phyloP scores from a whole-genome alignment of 352 stramenopile genomes.

The Globisporangium cederbergense region DNA sequence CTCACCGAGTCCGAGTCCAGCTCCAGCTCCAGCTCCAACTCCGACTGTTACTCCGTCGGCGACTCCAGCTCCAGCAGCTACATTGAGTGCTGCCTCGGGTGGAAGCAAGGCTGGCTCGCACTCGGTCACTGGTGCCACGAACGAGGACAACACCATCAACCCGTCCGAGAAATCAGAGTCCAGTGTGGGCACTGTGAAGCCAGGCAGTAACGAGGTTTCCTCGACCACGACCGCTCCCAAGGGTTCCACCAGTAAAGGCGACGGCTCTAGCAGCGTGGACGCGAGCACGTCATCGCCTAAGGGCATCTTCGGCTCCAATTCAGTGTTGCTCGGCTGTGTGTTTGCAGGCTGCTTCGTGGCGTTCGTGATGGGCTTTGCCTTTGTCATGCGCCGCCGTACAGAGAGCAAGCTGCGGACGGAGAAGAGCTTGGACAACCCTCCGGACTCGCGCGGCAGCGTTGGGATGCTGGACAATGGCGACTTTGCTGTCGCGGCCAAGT shows the following conservation, averaged over 20 bases:
- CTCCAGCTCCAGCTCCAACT: slow-evolving; percentile 17
- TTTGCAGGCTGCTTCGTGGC: slow-evolving; percentile 33
- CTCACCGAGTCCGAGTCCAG: slow-evolving; percentile 13
- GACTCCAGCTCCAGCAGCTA: slow-evolving; percentile 16
- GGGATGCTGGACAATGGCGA: slow-evolving; percentile 41
- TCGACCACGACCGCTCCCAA: background rate
- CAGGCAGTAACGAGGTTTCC: background rate
- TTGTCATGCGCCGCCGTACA: slow-evolving; percentile 48
- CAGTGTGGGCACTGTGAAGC: slow-evolving; percentile 8
- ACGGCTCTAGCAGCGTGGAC: slow-evolving; percentile 13
- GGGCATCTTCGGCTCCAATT: slow-evolving; percentile 21
- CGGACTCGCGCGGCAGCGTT: slow-evolving; percentile 23
- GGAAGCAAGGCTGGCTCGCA: background rate
- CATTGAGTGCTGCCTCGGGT: slow-evolving; percentile 4
- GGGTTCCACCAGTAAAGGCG: background rate
- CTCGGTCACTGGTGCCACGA: background rate
- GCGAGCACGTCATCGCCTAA: slow-evolving; percentile 12
- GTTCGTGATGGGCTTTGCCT: slow-evolving; percentile 29
- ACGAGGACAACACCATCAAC: slow-evolving; percentile 4
- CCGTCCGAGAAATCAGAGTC: background rate
- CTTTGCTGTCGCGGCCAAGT: slow-evolving; percentile 21
- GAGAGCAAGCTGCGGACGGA: slow-evolving; percentile 27
- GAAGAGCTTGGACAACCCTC: slow-evolving; percentile 25
- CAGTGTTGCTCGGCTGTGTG: slow-evolving; percentile 36
- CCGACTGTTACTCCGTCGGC: background rate